phyloP scores from a whole-genome alignment of 192 early-diverging fungal genomes.

The Entophlyctis luteolus region DNA sequence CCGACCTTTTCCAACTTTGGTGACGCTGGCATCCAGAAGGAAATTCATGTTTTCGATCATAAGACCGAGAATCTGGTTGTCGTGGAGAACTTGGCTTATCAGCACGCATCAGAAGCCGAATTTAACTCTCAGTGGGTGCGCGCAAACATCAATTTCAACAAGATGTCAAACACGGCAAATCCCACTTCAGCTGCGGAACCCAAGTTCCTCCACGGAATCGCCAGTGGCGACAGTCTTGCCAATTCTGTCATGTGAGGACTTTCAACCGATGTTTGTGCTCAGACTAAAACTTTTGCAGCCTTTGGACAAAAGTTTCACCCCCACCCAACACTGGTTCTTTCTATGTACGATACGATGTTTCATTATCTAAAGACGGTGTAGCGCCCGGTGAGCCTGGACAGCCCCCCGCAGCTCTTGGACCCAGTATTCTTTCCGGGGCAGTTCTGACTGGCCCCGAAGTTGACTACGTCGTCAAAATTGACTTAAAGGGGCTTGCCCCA shows the following conservation, averaged over 20 bases:
- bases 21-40: neutral
- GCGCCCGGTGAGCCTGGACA: neutral
- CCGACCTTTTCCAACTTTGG: too few species aligned
- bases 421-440: slow-evolving; percentile 11
- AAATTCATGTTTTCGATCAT: neutral
- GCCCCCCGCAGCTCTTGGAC: slow-evolving; percentile 9
- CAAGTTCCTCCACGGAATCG: slow-evolving; percentile 33
- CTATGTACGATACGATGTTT: slow-evolving; percentile 21
- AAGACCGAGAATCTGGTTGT: slow-evolving; percentile 1
- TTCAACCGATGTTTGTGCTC: neutral
- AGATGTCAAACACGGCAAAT: neutral
- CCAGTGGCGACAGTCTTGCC: slow-evolving; percentile 32
- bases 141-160: neutral
- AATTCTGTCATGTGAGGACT: slow-evolving; percentile 33
- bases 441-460: slow-evolving; percentile 31
- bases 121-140: neutral
- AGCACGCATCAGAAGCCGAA: slow-evolving; percentile 1
- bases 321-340: neutral
- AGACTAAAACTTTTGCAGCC: neutral
- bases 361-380: slow-evolving; percentile 3
- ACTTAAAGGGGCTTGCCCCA: slow-evolving; percentile 31
- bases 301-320: slow-evolving; percentile 39
- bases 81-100: slow-evolving; percentile 16
- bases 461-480: slow-evolving; percentile 44
- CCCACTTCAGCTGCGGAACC: neutral